Base-by-base conservation (phyloP, 78 protist species). In the Dictyostelium brefeldianum region DNA sequence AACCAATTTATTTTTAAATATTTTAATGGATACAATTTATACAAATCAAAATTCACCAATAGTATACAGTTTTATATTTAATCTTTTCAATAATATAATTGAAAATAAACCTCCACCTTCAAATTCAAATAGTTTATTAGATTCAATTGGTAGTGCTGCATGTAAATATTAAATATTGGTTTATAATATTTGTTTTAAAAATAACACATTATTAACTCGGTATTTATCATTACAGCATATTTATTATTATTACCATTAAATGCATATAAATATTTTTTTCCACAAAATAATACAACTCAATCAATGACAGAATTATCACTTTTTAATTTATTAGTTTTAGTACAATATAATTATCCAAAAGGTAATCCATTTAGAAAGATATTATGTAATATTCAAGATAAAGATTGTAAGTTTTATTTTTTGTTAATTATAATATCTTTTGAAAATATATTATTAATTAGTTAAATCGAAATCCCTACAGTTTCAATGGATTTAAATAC, bases 241-340 rank as follows among this genome's bases (percentile, higher is more conserved):
- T 51, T 85, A 59, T 75, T 85, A 59, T 48, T 85, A 47, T 54
- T 85, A 62, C 92, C 92, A 48, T 85, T 64, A 81, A 85, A 70
- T 77, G 92, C 92, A 77, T 85, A 85, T 75, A 56, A 78, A 65
- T 87, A 87, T 65, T 87, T 87, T 65, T 87, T 87, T 54, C 93
- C 93, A 20, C 59, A 25, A 64, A 62, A 27, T 20, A 29, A 51
- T 64, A 4, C 50, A 18, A 57, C 31, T 18, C 46, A 81, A 15
- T 43, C 84, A 50, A 47, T 77, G 14, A 54, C 93, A 31, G 84
- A 87, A n/a, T 6, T 77, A 25, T 87, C 93, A 74, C 62, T 78
- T 14, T 77, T 64, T 11, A 87, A 64, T 43, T 25, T 87, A 46
- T 62, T 87, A 6, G 75, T 78, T 5, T 36, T 87, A 50, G 54